phyloP scores from a whole-genome alignment of 2,329 filamentous ascomycete species.

The Mariannaea sp. region DNA sequence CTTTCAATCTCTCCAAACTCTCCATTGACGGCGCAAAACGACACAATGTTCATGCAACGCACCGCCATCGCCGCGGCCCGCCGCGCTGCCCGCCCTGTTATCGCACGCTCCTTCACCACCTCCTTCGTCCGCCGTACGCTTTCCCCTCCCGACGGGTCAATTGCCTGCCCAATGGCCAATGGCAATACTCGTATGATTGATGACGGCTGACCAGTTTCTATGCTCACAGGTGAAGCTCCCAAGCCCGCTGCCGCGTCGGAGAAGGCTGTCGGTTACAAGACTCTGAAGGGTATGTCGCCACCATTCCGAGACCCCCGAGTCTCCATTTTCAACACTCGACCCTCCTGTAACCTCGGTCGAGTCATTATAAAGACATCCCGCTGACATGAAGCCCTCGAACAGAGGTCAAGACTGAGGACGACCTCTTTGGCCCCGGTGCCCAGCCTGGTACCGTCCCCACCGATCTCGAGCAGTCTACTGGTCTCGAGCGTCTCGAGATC shows the following conservation, averaged over 20 bases:
- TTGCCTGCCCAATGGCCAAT: slow-evolving; percentile 31
- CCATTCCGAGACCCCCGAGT: slow-evolving; percentile 18
- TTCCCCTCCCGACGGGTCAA: slow-evolving; percentile 31
- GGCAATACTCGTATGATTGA: slow-evolving; percentile 41
- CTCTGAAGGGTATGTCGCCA: slow-evolving; percentile 51
- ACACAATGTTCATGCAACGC: slow-evolving; percentile 65
- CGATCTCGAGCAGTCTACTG: slow-evolving; percentile 93
- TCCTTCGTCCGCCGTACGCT: slow-evolving; percentile 64
- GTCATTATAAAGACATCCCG: slow-evolving; percentile 22
- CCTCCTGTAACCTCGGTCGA: slow-evolving; percentile 34
- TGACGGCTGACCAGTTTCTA: slow-evolving; percentile 30
- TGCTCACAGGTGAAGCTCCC: slow-evolving; percentile 45
- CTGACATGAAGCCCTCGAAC: slow-evolving; percentile 34
- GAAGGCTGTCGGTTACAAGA: slow-evolving; percentile 53
- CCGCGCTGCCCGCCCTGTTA: slow-evolving; percentile 58
- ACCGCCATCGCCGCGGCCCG: slow-evolving; percentile 64
- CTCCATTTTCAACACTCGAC: slow-evolving; percentile 16
- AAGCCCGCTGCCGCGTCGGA: slow-evolving; percentile 47
- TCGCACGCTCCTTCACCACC: slow-evolving; percentile 64
- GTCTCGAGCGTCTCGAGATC: slow-evolving; percentile 98
- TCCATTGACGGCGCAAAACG: slow-evolving; percentile 32
- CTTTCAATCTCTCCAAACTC: slow-evolving; percentile 30
- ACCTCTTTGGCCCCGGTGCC: slow-evolving; percentile 85
- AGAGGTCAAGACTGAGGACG: slow-evolving; percentile 85
- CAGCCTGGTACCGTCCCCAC: slow-evolving; percentile 82